phyloP scores from a whole-genome alignment of 1,284 basidiomycete species.

The Athelia sp. region DNA sequence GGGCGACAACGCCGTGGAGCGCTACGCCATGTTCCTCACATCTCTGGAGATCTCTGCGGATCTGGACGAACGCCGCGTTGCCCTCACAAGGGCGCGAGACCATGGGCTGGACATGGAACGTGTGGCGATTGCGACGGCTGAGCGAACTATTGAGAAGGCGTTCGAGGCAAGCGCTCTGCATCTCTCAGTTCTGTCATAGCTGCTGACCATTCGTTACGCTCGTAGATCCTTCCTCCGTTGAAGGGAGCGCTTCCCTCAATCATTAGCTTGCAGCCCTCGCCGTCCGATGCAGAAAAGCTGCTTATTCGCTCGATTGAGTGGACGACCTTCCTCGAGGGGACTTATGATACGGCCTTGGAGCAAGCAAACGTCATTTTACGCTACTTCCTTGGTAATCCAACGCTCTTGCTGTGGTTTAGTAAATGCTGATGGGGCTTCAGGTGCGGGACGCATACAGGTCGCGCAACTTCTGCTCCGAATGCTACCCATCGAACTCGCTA shows the following conservation, averaged over 20 bases:
- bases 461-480: constrained; percentile 62
- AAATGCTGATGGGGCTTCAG: constrained; percentile 30
- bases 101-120: constrained; percentile 80
- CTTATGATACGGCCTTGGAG: constrained; percentile 74
- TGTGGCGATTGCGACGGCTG: constrained; percentile 81
- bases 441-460: constrained; percentile 66
- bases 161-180: constrained; percentile 50
- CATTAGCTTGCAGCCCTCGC: constrained; percentile 43
- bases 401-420: constrained; percentile 2
- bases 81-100: constrained; percentile 75
- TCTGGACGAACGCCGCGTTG: constrained; percentile 62
- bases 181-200: constrained; percentile 3
- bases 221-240: constrained; percentile 46
- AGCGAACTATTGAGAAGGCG: constrained; percentile 70
- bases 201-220: constrained; percentile 1
- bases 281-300: constrained; percentile 56
- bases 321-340: constrained; percentile 78
- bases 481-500: constrained; percentile 62
- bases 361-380: constrained; percentile 84
- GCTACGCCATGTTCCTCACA: constrained; percentile 89
- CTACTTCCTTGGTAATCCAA: constrained; percentile 75
- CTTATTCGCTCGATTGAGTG: constrained; percentile 91
- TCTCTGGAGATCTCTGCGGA: constrained; percentile 74
- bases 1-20: constrained; percentile 88
- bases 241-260: constrained; percentile 61